Evolutionary conservation across 768 basidiomycete species (phyloP).

Genomic region (Galerina marginata): DNA sequence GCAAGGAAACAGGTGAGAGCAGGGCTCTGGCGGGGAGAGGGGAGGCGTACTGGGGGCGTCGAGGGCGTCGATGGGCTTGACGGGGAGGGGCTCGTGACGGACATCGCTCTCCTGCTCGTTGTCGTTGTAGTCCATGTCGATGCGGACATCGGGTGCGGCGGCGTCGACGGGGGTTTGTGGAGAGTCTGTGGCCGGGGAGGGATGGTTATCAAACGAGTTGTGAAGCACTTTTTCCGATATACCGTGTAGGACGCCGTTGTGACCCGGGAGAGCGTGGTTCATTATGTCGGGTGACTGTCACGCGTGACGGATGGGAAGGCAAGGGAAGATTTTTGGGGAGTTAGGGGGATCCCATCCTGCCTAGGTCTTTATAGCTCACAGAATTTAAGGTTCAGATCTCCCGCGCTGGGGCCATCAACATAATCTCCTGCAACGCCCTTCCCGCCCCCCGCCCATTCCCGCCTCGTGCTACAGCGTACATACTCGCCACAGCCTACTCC

Average conservation of each 20-base stretch:
- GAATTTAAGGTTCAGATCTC: slow-evolving; percentile 87
- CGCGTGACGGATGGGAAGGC: slow-evolving; percentile 59
- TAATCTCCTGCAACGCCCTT: slow-evolving; percentile 31
- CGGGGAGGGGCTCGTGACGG: slow-evolving; percentile 60
- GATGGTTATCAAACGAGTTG: slow-evolving; percentile 34
- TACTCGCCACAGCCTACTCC: slow-evolving; percentile 7
- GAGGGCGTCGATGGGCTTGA: slow-evolving; percentile 37
- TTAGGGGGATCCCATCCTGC: slow-evolving; percentile 70
- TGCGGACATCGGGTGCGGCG: slow-evolving; percentile 59
- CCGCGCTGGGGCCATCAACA: slow-evolving; percentile 71
- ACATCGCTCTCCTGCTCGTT: slow-evolving; percentile 72
- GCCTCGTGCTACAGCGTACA: slow-evolving; percentile 20
- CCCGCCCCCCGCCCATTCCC: slow-evolving; percentile 21
- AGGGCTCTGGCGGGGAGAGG: slow-evolving; percentile 10
- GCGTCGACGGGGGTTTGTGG: slow-evolving; percentile 67
- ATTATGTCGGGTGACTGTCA: slow-evolving; percentile 81
- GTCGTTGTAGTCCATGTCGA: slow-evolving; percentile 62
- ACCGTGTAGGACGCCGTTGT: slow-evolving; percentile 44
- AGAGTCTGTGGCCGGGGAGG: slow-evolving; percentile 54
- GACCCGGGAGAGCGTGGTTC: slow-evolving; percentile 53
- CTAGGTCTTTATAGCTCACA: slow-evolving; percentile 82
- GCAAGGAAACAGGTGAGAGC: slow-evolving; percentile 24
- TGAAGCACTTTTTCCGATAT: slow-evolving; percentile 36
- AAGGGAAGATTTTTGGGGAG: slow-evolving; percentile 78
- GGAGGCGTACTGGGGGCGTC: slow-evolving; percentile 40